Base-by-base conservation (phyloP, 2,329 filamentous ascomycete genomes). In the Pestalotiopsis sp. region DNA sequence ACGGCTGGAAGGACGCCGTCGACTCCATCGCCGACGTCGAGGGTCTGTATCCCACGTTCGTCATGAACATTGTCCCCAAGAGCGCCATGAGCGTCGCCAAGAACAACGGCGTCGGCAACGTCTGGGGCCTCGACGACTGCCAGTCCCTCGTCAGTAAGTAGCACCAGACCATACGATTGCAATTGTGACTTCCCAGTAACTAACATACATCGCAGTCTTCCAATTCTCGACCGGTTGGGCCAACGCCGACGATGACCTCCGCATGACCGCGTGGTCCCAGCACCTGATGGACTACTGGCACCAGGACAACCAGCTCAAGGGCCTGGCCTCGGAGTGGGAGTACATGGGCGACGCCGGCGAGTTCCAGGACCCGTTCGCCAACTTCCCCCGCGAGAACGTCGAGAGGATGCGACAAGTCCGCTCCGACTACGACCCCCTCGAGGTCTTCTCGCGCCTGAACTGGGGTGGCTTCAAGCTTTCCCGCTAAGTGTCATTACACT, bases 61-160 rank as follows among this genome's bases (percentile, higher is more conserved):
- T 82, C 0, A 67, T 78, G 25, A 81, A 83, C 65, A 62, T 74
- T 1, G 64, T 75, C 3, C 72, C 78, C 1, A 68, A 73, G 12
- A 73, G 73, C 25, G 75, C 79, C 1, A 68, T 71, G 1, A 73
- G 73, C 0, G 75, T 81, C 0, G 79, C 74, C 4, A 72, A 76
- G 40, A 78, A 70, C 23, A 83, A 82, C 38, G 77, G 79, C 0
- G 67, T 82, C 52, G 81, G 81, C 1, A 83, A 83, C 65, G 73
- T 78, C 0, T 83, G 80, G 78, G 79, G 78, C 20, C 72, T 81
- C 2, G 71, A 75, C 1, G 74, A 74, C n/a, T 67, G 73, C 2
- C 68, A 80, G 66, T 72, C 77, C 20, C 67, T 70, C 3, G 79
- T 81, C 7, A 71, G 79, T 81, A 72, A 68, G 78, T 71, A 36